These are phyloP conservation scores for Arabidopsis thaliana DNA, from an alignment of 345 rosid species.

Conservation along the genomic window DNA sequence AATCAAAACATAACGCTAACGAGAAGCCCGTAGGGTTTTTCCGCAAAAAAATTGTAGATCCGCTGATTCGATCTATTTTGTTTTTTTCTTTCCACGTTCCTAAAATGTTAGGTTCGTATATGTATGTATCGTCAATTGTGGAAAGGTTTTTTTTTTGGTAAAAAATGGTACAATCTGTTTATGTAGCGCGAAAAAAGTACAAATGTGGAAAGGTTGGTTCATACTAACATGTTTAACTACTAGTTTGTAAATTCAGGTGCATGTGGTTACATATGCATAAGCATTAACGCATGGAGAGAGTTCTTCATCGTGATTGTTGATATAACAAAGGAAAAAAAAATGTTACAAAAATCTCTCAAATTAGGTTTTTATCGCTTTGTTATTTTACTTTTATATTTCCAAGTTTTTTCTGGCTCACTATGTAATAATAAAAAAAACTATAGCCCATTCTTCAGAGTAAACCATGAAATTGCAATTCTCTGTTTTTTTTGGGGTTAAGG, in stretches of 20 bases:
- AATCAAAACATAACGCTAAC: neutral
- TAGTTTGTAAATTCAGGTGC: neutral
- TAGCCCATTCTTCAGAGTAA: neutral
- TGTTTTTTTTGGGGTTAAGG: neutral
- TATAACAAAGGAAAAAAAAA: neutral
- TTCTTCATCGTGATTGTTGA: neutral
- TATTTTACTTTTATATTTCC: too few species aligned
- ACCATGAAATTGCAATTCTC: neutral
- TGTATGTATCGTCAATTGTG: neutral
- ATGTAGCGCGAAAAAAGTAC: too few species aligned
- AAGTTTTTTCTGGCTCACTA: too few species aligned
- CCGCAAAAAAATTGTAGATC: neutral
- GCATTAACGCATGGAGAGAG: neutral
- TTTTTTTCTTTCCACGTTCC: neutral
- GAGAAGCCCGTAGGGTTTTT: conserved; percentile 6
- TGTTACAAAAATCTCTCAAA: too few species aligned
- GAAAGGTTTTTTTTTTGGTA: neutral
- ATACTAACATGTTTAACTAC: neutral
- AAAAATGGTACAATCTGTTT: too few species aligned
- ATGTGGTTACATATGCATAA: neutral
- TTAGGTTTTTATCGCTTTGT: too few species aligned
- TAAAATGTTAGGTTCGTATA: neutral
- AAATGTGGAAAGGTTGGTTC: neutral
- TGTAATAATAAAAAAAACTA: neutral
- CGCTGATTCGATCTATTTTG: neutral